Evolutionary conservation across 2,329 filamentous ascomycete species (phyloP).

Genomic region (Fusarium sp.): DNA sequence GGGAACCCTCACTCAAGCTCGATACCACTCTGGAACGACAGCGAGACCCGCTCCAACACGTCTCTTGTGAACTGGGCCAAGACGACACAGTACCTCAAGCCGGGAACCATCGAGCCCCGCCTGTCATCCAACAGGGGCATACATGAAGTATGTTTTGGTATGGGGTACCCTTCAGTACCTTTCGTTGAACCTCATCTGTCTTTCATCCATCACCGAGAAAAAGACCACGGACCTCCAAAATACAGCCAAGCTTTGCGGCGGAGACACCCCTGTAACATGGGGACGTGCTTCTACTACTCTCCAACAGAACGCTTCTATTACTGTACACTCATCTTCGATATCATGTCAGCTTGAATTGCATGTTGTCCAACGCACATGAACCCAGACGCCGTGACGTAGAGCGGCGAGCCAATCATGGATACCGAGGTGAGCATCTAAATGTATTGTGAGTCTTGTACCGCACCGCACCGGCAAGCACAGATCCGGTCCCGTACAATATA

Average conservation of each 20-base stretch:
- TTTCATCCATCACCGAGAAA: conserved; percentile 14
- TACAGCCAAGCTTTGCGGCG: conserved; percentile 33
- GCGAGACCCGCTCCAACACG: conserved; percentile 15
- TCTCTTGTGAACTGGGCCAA: conserved; percentile 28
- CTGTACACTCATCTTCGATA: not conserved
- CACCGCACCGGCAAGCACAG: conserved; percentile 30
- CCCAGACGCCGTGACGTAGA: conserved; percentile 33
- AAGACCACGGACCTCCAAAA: conserved; percentile 4
- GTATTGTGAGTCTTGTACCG: conserved; percentile 28
- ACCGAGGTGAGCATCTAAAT: conserved; percentile 27
- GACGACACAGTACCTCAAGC: conserved; percentile 31
- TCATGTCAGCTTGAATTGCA: conserved; percentile 9
- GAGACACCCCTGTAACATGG: conserved; percentile 17
- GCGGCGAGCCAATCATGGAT: conserved; percentile 12
- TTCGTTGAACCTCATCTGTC: conserved; percentile 7
- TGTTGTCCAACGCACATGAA: conserved; percentile 1
- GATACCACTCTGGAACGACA: conserved; percentile 3
- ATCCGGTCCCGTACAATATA: conserved; percentile 26
- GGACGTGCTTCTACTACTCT: conserved; percentile 19
- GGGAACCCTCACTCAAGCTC: conserved; percentile 22
- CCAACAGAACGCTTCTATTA: not conserved
- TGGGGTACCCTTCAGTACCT: conserved; percentile 30
- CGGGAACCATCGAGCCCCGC: conserved; percentile 17
- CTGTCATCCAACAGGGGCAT: conserved; percentile 30
- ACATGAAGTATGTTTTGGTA: conserved; percentile 31